Base-by-base conservation (phyloP, 345 rosid genomes). In the Eucalyptus marginata region DNA sequence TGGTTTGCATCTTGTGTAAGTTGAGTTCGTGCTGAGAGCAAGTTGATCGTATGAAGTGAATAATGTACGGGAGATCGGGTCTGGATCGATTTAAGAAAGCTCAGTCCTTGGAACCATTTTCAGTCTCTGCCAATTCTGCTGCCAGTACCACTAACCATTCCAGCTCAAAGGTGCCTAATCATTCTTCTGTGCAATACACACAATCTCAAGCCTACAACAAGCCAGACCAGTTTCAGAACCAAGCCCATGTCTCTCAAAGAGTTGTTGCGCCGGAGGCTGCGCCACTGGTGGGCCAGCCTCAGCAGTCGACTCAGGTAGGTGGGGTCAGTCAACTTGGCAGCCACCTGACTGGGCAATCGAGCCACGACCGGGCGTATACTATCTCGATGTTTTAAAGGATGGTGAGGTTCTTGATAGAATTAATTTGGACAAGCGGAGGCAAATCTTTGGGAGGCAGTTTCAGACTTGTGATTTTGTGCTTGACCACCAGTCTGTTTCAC, bases 291-390 rank as follows among this genome's bases (percentile, higher is more conserved):
- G 94, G 92, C 54, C 95, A 94, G 89, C 36, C 94, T 64, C 95
- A 91, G 90, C 93, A 86, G 58, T 87, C 87, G 88, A 95, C 95
- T 17, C 96, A 95, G 89, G 88, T 96, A 68, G 99, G 99, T 84
- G 94, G 16, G 95, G 99, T 49, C 98, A 96, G 86, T 97, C 99
- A 16, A 92, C 92, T 51, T 97, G 99, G 99, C 96, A 94, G 91
- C 98, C 98, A 14, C 99, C 99, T 54, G 98, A 97, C 89, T 97
- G 99, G 99, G 96, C 97, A 2, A 95, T 95, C 49, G 99, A 98
- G 93, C 99, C 99, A 83, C 95, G 98, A 4, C 88, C 94, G 0
- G 96, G 99, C n/a, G 96, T 97, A 87, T 95, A 95, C 91, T 94
- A 95, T 91, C 98, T 98, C 13, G 96, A 98, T 50, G 97, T 98